Percentiles rank a stretch among this genome's conserved stretches.
These are phyloP conservation scores for Penicillium odoratum DNA, from an alignment of 495 filamentous ascomycete genomes.

Conservation along the genomic window DNA sequence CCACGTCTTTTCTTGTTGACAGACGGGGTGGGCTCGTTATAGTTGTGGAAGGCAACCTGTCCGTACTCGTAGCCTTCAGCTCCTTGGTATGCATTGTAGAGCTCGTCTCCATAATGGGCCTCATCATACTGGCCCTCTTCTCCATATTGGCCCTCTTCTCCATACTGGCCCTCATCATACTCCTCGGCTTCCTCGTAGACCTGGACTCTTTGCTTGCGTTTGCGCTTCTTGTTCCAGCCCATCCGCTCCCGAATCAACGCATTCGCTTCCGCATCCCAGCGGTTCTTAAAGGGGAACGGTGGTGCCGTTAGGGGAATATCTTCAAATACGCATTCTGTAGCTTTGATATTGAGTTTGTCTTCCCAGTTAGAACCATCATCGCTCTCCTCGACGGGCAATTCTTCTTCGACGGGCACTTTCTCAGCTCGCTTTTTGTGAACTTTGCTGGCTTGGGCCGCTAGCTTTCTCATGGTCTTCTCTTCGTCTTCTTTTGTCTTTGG, in stretches of 20 bases:
- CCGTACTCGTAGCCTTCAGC: too few species aligned
- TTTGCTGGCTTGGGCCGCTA: constrained; percentile 39
- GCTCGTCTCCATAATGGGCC: neutral
- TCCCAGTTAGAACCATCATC: constrained; percentile 60
- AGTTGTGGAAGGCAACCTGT: neutral
- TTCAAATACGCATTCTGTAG: constrained; percentile 80
- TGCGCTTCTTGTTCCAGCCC: constrained; percentile 53
- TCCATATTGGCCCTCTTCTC: constrained; percentile 17
- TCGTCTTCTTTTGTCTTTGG: constrained; percentile 70
- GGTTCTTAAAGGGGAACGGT: constrained; percentile 86
- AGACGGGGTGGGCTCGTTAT: neutral
- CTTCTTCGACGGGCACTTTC: constrained; percentile 17
- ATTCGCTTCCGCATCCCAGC: constrained; percentile 79
- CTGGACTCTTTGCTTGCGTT: constrained; percentile 54
- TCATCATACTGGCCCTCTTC: neutral
- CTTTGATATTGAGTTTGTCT: constrained; percentile 66
- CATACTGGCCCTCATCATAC: constrained; percentile 16
- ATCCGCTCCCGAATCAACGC: constrained; percentile 40
- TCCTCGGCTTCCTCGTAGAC: constrained; percentile 40
- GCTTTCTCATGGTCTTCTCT: constrained; percentile 56
- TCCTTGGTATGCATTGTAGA: neutral
- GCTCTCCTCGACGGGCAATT: constrained; percentile 21
- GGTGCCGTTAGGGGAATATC: constrained; percentile 73
- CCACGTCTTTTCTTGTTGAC: constrained; percentile 36
- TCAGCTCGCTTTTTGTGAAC: constrained; percentile 19